Evolutionary conservation across 495 filamentous ascomycete genomes (phyloP), one percentile per base, ranked within the genome.

Genomic region (Daldinia grandis): DNA sequence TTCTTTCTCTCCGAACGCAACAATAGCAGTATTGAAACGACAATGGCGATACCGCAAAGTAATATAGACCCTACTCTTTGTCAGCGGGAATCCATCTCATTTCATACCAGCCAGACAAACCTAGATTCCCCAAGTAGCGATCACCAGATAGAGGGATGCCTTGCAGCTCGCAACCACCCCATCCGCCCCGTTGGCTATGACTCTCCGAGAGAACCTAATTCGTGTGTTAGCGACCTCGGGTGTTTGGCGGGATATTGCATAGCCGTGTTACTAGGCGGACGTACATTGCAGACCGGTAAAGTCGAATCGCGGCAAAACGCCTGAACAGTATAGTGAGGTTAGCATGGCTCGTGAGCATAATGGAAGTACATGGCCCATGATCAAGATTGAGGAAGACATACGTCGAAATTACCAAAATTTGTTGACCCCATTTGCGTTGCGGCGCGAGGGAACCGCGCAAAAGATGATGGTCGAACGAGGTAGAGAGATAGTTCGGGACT

Each of bases 231-330:
- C 12, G 59, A 49, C 66, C 33, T 58, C n/a, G 19, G 33, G 63
- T 53, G 2, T 25, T 51, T 28, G 31, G 56, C 55, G 42, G 73
- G 64, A 63, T 44, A 35, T 62, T 59, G 65, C 71, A 75, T 63
- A 75, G 61, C 57, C 68, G 69, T 63, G 60, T 51, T 54, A 71
- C 47, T 69, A 19, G 40, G 68, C 27, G 38, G 38, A 89, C 95
- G 68, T 87, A 98, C 95, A 87, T 97, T 97, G 88, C 94, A 98
- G 71, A 97, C 88, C 69, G 95, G 95, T 76, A 99, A 85, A 68
- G 95, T 98, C 69, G 94, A 94, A 83, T 97, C 93, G 74, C 92
- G 91, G 89, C 95, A 99, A 79, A 99, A 97, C 82, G 95, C 83
- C 92, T 97, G 19, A 30, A 55, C 7, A 67, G n/a, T 31, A 65